Percentiles rank a stretch among this genome's conserved stretches.
These are phyloP conservation scores for Pneumocystis carinii DNA, from an alignment of 1,139 yeast genomes.

Conservation along the genomic window DNA sequence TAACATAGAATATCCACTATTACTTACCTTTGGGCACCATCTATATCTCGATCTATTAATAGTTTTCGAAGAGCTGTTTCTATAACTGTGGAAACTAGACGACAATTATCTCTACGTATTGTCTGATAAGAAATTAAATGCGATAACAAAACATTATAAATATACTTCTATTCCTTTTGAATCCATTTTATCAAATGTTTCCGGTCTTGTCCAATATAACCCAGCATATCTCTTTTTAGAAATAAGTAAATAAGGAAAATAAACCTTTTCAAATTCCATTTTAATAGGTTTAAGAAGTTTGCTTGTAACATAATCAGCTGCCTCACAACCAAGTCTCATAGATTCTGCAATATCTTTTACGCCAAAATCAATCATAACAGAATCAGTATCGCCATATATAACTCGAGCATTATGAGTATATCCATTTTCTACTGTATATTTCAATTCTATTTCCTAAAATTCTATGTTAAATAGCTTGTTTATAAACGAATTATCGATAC, in stretches of 20 bases:
- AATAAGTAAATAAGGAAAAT: constrained; percentile 82
- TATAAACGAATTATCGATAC: not conserved
- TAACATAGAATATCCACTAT: not conserved
- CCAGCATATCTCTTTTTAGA: constrained; percentile 97
- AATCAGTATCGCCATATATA: constrained; percentile 97
- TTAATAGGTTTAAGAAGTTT: constrained; percentile 75
- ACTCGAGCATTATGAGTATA: constrained; percentile 72
- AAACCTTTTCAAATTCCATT: constrained; percentile 90
- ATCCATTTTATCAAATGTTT: constrained; percentile 89
- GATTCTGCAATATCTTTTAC: constrained; percentile 64
- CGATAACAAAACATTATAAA: not conserved
- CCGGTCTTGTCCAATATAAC: constrained; percentile 81
- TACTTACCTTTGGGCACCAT: constrained; percentile 70
- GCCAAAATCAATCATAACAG: constrained; percentile 98
- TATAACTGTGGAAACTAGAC: constrained; percentile 84
- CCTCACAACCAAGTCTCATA: constrained; percentile 86
- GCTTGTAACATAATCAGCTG: constrained; percentile 74
- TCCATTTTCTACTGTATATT: constrained; percentile 68
- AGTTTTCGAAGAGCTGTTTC: constrained; percentile 78
- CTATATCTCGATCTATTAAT: constrained; percentile 78
- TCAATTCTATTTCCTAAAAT: constrained; percentile 51
- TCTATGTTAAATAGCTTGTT: not conserved
- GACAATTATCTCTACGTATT: constrained; percentile 92
- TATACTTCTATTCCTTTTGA: constrained; percentile 77
- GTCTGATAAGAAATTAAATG: constrained; percentile 27